Evolutionary conservation across 192 early-diverging fungal species (phyloP), one percentile per base, ranked within the genome.

Genomic region (Coemansia sp.): DNA sequence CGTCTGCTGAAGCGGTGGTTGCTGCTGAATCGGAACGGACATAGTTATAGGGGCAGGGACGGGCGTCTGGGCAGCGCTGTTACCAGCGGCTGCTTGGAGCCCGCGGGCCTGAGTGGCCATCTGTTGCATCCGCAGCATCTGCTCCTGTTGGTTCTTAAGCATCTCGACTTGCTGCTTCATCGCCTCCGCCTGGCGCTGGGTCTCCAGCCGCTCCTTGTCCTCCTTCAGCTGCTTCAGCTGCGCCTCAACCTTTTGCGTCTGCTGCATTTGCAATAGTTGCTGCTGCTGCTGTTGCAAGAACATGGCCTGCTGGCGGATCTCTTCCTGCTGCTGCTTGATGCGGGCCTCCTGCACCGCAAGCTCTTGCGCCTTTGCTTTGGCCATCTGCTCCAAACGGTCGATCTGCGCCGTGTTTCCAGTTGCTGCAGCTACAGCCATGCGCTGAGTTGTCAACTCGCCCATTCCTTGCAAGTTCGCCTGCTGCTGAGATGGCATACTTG

Each of bases 61-160:
- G 31, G 57, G 57, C 29, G 57, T 31, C 15, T 60, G 57, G 15
- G 8, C 57, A 18, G 7, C 13, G 31, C 57, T 18, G 18, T 16
- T 61, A 42, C 18, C 59, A 47, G 57, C 15, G 15, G 65, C 46
- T 3, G 65, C 65, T 13, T 72, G 70, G 38, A 36, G 43, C 15
- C 43, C 65, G 31, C 77, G 77, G 3, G 66, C 69, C 40, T 83
- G 80, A 0, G 76, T 41, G 7, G 80, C 80, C 80, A 83, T 83
- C 73, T 83, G 80, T 63, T 83, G 80, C 80, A 83, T 83, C 51
- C 77, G 77, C 13, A 84, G 68, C 74, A 84, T 65, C 59, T 84
- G 82, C 46, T 84, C 73, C 65, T 84, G 82, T 68, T 84, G 82
- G 12, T 64, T 27, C 69, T 73, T 70, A 18, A 84, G 51, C 59